Evolutionary conservation across 371 early-diverging fungal species (phyloP), one percentile per base, ranked within the genome.

Genomic region (Mortierella sp.): DNA sequence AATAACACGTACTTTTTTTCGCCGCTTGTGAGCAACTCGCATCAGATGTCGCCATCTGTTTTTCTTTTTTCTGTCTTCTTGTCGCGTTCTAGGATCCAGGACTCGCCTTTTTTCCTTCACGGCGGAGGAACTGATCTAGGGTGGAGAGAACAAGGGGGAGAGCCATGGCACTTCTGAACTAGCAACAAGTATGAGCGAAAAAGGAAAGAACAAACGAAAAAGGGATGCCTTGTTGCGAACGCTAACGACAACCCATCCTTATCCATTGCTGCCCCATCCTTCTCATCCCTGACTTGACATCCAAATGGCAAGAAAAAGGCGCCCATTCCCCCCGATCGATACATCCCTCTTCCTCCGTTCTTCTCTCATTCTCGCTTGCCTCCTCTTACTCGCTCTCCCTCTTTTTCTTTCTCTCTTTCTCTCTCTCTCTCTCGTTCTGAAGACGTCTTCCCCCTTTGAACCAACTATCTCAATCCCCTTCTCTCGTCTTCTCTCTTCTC

Each of bases 31-130:
- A 64, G 64, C 64, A 37, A 31, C 14, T 59, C 64, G 34, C 21
- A 37, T 64, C 64, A 64, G 21, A 37, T 64, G 64, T 64, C 37
- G 64, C 64, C 21, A 37, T 37, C n/a, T n/a, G n/a, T n/a, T n/a
- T n/a, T n/a, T n/a, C n/a, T n/a, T n/a, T n/a, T n/a, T n/a, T n/a
- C n/a, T n/a, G n/a, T 16, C 11, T 31, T 31, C 9, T 5, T 8
- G 0, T 64, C 34, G 16, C 10, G 31, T 31, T 28, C 10, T 57
- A 10, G 8, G 13, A 46, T 5, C 13, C 1, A 46, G 48, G 48
- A 43, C 43, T 43, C 43, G n/a, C n/a, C n/a, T 6, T 40, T 40
- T 40, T 40, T 6, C 6, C 6, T 40, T 40, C 43, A 40, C 43
- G 43, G 6, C 43, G 43, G 53, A 53, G 16, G 53, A 21, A 13